Conservation (phyloP, 2,329 filamentous ascomycete species). For the Epichloe hybrida region DNA sequence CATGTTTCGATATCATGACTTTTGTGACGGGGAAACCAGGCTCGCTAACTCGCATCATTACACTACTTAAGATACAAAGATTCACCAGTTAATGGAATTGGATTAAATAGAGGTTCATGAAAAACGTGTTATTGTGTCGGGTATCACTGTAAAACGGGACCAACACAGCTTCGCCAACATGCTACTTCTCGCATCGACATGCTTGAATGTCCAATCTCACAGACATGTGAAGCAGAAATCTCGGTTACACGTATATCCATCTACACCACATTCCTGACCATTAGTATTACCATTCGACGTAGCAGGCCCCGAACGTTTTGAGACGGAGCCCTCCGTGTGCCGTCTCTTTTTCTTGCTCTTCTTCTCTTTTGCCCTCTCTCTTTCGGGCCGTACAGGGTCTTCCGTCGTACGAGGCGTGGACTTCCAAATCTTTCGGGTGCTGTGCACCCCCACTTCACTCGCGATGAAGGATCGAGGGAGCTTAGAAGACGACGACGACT, state of each 20-base stretch:
- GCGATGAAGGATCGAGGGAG: slow-evolving; percentile 5
- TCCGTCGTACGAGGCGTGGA: slow-evolving; percentile 17
- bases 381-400: slow-evolving; percentile 14
- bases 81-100: too few species aligned
- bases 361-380: slow-evolving; percentile 8
- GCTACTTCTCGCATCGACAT: background rate
- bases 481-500: slow-evolving; percentile 8
- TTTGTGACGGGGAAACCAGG: too few species aligned
- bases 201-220: background rate
- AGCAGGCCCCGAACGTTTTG: slow-evolving; percentile 24
- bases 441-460: slow-evolving; percentile 9
- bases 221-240: slow-evolving; percentile 49
- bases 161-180: too few species aligned
- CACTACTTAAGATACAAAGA: too few species aligned
- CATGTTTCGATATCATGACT: too few species aligned
- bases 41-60: too few species aligned
- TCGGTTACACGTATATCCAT: slow-evolving; percentile 40
- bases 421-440: slow-evolving; percentile 15
- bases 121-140: too few species aligned
- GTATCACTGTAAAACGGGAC: background rate
- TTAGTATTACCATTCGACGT: slow-evolving; percentile 30
- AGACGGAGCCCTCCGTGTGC: slow-evolving; percentile 2
- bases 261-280: slow-evolving; percentile 36
- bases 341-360: slow-evolving; percentile 4
- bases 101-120: too few species aligned